Base-by-base conservation (phyloP, 208 protist species). In the Wallacemonas sp. region DNA sequence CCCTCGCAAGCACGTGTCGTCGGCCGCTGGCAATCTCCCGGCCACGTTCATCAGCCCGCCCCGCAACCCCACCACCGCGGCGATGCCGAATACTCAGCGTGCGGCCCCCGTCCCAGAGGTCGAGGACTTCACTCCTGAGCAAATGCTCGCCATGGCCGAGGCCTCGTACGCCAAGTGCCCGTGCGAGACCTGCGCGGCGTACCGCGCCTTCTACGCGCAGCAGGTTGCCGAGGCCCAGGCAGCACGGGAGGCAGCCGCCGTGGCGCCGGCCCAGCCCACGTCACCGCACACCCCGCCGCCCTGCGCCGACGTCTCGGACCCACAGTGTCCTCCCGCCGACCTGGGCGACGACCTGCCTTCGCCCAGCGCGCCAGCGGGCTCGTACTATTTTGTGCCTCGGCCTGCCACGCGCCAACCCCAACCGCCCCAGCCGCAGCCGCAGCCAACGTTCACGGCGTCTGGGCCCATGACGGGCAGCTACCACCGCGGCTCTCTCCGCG, bases 41-140 rank as follows among this genome's bases (percentile, higher is more conserved):
- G 81, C 85, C 17, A 87, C 79, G 6, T 88, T 81, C 68, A 62
- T 89, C 44, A 79, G 71, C 53, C 85, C 85, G 5, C 85, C 85
- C 6, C 85, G 85, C 52, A 80, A 80, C 70, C 45, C 65, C 15
- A 41, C 22, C 36, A 15, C 33, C 8, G 15, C 48, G 1, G 34
- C 52, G 29, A 24, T 46, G 46, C 36, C 48, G 29, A 60, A 15
- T 32, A 55, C 44, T 39, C 48, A 54, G 63, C 36, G 39, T 36
- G 48, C 52, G 24, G 29, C 58, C 24, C 46, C 55, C 10, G 34
- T 1, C n/a, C 19, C 12, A 13, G 27, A 24, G 24, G 36, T 67
- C 12, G 61, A 55, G 10, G 67, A 64, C 42, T 66, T 62, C 66
- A 62, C 66, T 24, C 42, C 66, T n/a, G 24, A 57, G 53, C 63